Base-by-base conservation (phyloP, 2,329 filamentous ascomycete species). In the Raffaelea ambrosiae region DNA sequence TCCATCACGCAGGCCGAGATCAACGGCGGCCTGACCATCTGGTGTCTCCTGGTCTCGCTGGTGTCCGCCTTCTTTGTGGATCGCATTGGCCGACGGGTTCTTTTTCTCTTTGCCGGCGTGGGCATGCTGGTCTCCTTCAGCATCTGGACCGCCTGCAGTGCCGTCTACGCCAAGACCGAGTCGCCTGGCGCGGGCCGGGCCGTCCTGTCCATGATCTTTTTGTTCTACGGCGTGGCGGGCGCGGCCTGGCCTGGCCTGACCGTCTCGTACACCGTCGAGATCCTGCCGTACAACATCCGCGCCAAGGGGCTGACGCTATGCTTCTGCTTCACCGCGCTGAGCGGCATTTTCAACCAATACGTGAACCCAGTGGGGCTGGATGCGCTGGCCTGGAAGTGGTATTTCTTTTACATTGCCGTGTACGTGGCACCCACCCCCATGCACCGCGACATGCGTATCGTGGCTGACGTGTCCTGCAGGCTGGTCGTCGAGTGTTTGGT, bases 241-340 rank as follows among this genome's bases (percentile, higher is more conserved):
- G 52, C 67, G 40, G 67, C 66, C 47, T 69, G 63, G 62, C 64
- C 63, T 29, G 63, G 64, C 44, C 58, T 72, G 33, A 61, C 68
- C 31, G 62, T 71, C 31, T 63, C 63, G 13, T 73, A 72, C 55
- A 60, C 61, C 16, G 63, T 66, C 46, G 70, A 73, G 55, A 72
- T 74, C 51, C 57, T 70, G 11, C 66, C 66, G 0, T 69, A 59
- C 51, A 58, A 60, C 13, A 55, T 68, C 8, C 64, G 66, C 7
- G 57, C 61, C 16, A 61, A 61, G 46, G 65, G 64, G 5, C 44
- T 47, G 2, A 58, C 61, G 35, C 55, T 52, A 46, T 59, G 44
- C 54, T 62, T 55, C 47, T 45, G 55, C 14, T 54, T 57, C 26
- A 54, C 55, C 3, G 53, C 58, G 7, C 46, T 57, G 10, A 54